These are phyloP conservation scores for barley (Hordeum vulgare) DNA, from an alignment of 176 grass and related monocot species.

Conservation along the genomic window DNA sequence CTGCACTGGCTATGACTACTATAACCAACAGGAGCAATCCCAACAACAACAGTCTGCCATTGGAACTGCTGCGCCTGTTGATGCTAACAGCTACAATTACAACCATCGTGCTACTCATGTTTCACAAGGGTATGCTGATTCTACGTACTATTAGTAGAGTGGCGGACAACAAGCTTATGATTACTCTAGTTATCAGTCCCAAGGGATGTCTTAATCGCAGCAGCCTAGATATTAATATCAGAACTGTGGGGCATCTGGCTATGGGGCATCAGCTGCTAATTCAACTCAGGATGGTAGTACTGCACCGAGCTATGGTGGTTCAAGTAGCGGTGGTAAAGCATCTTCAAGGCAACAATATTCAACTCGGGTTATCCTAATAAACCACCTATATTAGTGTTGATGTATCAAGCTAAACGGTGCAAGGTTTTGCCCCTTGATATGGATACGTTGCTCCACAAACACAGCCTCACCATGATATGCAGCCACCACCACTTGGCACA, in stretches of 20 bases:
- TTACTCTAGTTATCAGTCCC: conserved; percentile 45
- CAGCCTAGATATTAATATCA: conserved; percentile 53
- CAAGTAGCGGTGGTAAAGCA: conserved; percentile 42
- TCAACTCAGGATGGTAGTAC: conserved; percentile 45
- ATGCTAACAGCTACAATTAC: conserved; percentile 62
- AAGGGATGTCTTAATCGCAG: conserved; percentile 53
- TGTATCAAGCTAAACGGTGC: conserved; percentile 47
- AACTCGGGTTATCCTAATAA: conserved; percentile 48
- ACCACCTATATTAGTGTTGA: conserved; percentile 26
- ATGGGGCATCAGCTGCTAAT: conserved; percentile 38
- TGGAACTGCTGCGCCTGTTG: conserved; percentile 44
- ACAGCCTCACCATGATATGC: conserved; percentile 45
- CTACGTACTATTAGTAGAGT: conserved; percentile 43
- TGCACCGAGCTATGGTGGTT: conserved; percentile 41
- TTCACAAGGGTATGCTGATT: conserved; percentile 53
- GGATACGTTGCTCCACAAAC: conserved; percentile 30
- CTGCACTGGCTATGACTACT: conserved; percentile 86
- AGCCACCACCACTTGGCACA: conserved; percentile 32
- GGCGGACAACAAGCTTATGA: conserved; percentile 41
- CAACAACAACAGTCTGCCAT: conserved; percentile 49
- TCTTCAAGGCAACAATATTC: conserved; percentile 57
- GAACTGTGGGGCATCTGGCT: conserved; percentile 27
- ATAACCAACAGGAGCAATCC: conserved; percentile 69
- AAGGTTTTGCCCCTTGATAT: conserved; percentile 40
- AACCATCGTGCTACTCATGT: conserved; percentile 49